Base-by-base conservation (phyloP, 129 eudicot genomes). In the Glebionis coronaria region DNA sequence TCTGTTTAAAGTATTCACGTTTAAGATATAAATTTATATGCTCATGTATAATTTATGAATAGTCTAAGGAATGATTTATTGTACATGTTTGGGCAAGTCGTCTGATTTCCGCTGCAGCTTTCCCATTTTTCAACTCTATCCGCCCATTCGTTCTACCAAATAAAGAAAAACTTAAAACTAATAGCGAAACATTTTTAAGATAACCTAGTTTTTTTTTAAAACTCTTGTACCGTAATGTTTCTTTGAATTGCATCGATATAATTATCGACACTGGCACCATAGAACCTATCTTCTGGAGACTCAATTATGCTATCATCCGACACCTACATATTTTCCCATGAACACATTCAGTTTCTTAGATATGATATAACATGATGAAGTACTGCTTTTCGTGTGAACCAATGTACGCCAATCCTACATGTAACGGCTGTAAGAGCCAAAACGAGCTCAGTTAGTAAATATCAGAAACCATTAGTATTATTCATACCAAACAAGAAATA, bases 261-360 rank as follows among this genome's bases (percentile, higher is more conserved):
- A 68, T 51, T 83, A 16, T 85, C 78, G 1, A 81, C 91, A 10
- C 67, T 62, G 44, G 88, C 67, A 56, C 68, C 75, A 40, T 81
- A 82, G 42, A 72, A 85, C 58, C 85, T 78, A 65, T 88, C 81
- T 80, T 85, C 98, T 55, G 77, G 84, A 2, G 96, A 85, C 77
- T 91, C 96, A 5, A 88, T 87, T 27, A 91, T 88, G 82, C 70
- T 88, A 58, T 73, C 80, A 69, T 91, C 98, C 98, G 96, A 91
- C 7, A 88, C 96, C 95, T 91, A 79, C 46, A 56, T 49, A 23
- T 9, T 44, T 13, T 12, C 5, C 14, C 14, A 21, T 12, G 8
- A 56, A 20, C 49, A 57, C 9, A n/a, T 25, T 45, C 44, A 18
- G 5, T 51, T 15, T 31, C 5, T 51, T 8, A 70, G 49, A 6